These are phyloP conservation scores for Melampsora occidentalis DNA, from an alignment of 1,284 basidiomycete species.

Conservation along the genomic window DNA sequence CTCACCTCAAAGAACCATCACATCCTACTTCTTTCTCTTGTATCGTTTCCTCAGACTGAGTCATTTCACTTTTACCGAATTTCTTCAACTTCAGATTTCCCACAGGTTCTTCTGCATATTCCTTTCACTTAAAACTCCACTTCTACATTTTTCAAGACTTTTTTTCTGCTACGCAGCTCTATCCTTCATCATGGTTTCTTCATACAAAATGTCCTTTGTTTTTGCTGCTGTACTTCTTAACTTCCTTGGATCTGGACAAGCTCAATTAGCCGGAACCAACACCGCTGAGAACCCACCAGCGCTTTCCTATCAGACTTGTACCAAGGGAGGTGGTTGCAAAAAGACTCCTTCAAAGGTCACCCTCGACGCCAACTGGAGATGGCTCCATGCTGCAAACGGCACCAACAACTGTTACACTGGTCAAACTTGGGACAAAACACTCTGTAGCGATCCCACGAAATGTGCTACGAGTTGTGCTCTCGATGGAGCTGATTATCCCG, in stretches of 20 bases:
- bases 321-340: background rate
- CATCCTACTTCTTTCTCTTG: background rate
- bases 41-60: background rate
- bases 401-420: slow-evolving; percentile 12
- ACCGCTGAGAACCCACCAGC: background rate
- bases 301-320: slow-evolving; percentile 1
- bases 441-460: slow-evolving; percentile 16
- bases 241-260: background rate
- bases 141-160: background rate
- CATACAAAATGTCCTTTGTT: too few relatives aligned
- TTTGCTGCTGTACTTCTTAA: too few relatives aligned
- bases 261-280: slow-evolving; percentile 6
- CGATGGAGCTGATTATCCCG: slow-evolving; percentile 4
- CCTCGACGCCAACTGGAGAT: slow-evolving; percentile 20
- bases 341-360: background rate
- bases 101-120: background rate
- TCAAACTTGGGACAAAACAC: slow-evolving; percentile 5
- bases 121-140: background rate
- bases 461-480: slow-evolving; percentile 23
- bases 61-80: background rate
- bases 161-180: background rate
- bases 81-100: background rate
- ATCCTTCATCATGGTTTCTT: too few relatives aligned
- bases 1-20: background rate
- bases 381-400: background rate